Evolutionary conservation across 2,329 filamentous ascomycete species (phyloP).

Genomic region (Keithomyces neogunnii): DNA sequence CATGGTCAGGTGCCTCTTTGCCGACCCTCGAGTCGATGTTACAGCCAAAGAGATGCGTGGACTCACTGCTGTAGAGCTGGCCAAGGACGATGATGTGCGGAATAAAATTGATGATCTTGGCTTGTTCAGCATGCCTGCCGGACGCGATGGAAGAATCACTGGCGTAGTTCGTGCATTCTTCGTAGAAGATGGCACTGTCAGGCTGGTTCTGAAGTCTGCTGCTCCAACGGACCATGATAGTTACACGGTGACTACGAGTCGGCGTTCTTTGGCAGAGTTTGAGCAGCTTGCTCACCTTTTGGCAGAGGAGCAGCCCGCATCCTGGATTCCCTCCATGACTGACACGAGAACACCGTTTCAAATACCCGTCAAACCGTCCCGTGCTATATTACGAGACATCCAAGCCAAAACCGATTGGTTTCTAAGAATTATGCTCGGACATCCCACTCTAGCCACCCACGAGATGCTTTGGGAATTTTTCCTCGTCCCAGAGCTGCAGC

Average conservation of each 20-base stretch:
- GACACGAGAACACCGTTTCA: slow-evolving; percentile 83
- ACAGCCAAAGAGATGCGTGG: slow-evolving; percentile 78
- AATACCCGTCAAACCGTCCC: slow-evolving; percentile 83
- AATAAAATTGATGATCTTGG: slow-evolving; percentile 94
- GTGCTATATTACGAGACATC: slow-evolving; percentile 77
- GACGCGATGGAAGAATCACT: slow-evolving; percentile 72
- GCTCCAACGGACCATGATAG: slow-evolving; percentile 73
- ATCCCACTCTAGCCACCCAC: slow-evolving; percentile 90
- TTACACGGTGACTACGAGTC: slow-evolving; percentile 90
- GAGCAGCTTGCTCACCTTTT: slow-evolving; percentile 81
- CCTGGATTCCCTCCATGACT: slow-evolving; percentile 77
- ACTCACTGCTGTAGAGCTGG: slow-evolving; percentile 87
- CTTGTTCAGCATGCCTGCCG: slow-evolving; percentile 65
- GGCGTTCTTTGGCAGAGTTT: slow-evolving; percentile 80
- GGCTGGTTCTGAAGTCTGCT: slow-evolving; percentile 89
- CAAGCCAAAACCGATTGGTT: slow-evolving; percentile 84
- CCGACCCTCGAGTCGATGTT: slow-evolving; percentile 79
- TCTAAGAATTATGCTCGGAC: slow-evolving; percentile 73
- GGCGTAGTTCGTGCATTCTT: slow-evolving; percentile 94
- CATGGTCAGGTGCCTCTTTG: slow-evolving; percentile 80
- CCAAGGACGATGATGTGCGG: slow-evolving; percentile 94
- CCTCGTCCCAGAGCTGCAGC: slow-evolving; percentile 85
- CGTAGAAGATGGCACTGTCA: slow-evolving; percentile 89
- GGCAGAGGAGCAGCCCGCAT: slow-evolving; percentile 83
- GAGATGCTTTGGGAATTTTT: slow-evolving; percentile 99